Percentiles rank a stretch among this genome's conserved stretches.
Evolutionary conservation across 1,139 yeast species (phyloP).

Genomic region (Saccharomyces hybrid): DNA sequence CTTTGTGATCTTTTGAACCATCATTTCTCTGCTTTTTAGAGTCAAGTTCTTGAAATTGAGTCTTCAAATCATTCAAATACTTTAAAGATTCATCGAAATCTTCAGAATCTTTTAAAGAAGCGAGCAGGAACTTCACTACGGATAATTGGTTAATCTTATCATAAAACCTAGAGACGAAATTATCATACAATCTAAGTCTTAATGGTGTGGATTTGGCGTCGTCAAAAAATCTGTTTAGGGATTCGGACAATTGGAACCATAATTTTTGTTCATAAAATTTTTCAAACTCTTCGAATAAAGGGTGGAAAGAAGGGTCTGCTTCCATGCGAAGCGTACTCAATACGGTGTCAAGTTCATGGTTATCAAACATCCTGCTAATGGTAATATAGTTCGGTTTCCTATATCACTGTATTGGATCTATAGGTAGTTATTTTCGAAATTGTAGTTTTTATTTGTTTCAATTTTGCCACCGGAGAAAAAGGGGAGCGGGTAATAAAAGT

Average conservation of each 20-base stretch:
- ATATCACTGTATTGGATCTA: background rate
- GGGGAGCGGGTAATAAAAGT: background rate
- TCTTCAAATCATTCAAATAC: conserved; percentile 46
- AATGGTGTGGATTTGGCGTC: conserved; percentile 45
- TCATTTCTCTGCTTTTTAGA: conserved; percentile 31
- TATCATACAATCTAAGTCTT: conserved; percentile 60
- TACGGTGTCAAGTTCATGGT: conserved; percentile 39
- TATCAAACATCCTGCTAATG: background rate
- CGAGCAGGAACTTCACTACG: conserved; percentile 65
- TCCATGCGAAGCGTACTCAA: conserved; percentile 65
- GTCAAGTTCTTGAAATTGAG: conserved; percentile 37
- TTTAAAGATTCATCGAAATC: conserved; percentile 47
- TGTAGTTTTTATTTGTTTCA: background rate
- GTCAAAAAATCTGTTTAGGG: conserved; percentile 54
- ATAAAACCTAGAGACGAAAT: conserved; percentile 60
- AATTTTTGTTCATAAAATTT: conserved; percentile 80
- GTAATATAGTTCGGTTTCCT: background rate
- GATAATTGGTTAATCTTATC: conserved; percentile 72
- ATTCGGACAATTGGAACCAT: conserved; percentile 71
- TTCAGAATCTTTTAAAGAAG: conserved; percentile 43
- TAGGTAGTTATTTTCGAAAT: background rate
- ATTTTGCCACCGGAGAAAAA: background rate
- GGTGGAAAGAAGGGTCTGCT: conserved; percentile 53
- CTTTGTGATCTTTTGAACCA: conserved; percentile 30
- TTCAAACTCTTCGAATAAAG: conserved; percentile 67